A percentile compares a stretch with the other conserved stretches of the same genome.
Evolutionary conservation across 805 yeast genomes (phyloP).

Genomic region (Torulaspora gathmanii): DNA sequence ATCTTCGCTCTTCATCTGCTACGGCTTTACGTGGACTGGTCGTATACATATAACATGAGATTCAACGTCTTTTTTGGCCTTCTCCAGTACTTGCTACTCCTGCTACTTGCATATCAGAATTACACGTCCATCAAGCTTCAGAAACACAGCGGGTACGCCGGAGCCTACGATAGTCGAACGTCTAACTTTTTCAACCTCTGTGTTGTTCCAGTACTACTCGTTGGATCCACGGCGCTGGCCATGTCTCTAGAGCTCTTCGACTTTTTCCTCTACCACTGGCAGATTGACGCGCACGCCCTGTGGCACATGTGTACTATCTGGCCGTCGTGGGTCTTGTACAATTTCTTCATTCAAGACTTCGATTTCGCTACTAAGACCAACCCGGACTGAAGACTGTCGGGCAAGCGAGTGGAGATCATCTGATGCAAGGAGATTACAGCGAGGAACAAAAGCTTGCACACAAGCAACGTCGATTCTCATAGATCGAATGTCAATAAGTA

Average conservation of each 20-base stretch:
- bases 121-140: conserved; percentile 20
- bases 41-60: conserved; percentile 89
- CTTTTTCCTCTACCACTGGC: conserved; percentile 65
- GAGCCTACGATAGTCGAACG: conserved; percentile 6
- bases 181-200: conserved; percentile 26
- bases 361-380: conserved; percentile 10
- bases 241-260: conserved; percentile 91
- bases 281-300: conserved; percentile 85
- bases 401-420: too few relatives aligned
- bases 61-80: conserved; percentile 80
- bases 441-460: too few relatives aligned
- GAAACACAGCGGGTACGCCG: conserved; percentile 7
- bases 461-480: too few relatives aligned
- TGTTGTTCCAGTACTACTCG: conserved; percentile 48
- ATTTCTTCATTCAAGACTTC: conserved; percentile 48
- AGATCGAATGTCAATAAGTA: neutral
- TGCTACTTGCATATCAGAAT: conserved; percentile 33
- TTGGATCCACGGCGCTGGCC: conserved; percentile 55
- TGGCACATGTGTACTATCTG: conserved; percentile 90
- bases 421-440: too few relatives aligned
- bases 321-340: conserved; percentile 74
- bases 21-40: conserved; percentile 69
- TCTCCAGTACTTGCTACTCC: conserved; percentile 53
- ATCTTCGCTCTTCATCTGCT: conserved; percentile 62
- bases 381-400: conserved; percentile 1